Base-by-base conservation (phyloP, 208 protist genomes). In the Trichomonas tenax region DNA sequence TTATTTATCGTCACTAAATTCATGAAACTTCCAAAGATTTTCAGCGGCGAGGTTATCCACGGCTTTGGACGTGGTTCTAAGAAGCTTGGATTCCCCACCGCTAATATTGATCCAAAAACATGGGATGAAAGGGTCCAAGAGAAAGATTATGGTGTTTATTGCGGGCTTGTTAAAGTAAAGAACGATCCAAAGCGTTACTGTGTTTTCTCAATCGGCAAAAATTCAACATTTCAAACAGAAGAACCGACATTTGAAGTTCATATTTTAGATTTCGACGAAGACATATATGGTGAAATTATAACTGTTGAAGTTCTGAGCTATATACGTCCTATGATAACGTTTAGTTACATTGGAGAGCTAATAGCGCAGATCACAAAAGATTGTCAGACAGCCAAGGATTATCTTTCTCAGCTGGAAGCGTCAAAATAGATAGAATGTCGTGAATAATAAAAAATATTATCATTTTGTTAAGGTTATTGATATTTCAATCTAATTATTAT, bases 181-280 rank as follows among this genome's bases (percentile, higher is more conserved):
- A 23, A 38, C 17, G 40, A 93, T 38, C 40, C 40, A 93, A 34
- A 41, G 6, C 6, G 44, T 36, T 34, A 34, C 10, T 41, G 86
- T 15, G 86, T 93, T 6, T 23, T 93, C n/a, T 93, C 86, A 38
- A 40, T 93, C 15, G 86, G 86, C 21, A 48, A 51, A 51, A 93
- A 93, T 26, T 15, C 21, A 38, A 93, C 86, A 38, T 93, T 93
- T 41, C 3, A 51, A 38, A 34, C 11, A 34, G n/a, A 93, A 51
- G 44, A 48, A 15, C 86, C 86, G 34, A 51, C 86, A 48, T 93
- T 93, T 93, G 86, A 93, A 38, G 86, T 93, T 17, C 86, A 93
- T 26, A 93, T 93, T 38, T 44, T 93, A 40, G 44, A 93, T 51
- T 93, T 93, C 31, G 31, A 51, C 26, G 86, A 93, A 38, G 86